Evolutionary conservation across 179 eudicot species (phyloP).

Genomic region (Drosera spatulata): DNA sequence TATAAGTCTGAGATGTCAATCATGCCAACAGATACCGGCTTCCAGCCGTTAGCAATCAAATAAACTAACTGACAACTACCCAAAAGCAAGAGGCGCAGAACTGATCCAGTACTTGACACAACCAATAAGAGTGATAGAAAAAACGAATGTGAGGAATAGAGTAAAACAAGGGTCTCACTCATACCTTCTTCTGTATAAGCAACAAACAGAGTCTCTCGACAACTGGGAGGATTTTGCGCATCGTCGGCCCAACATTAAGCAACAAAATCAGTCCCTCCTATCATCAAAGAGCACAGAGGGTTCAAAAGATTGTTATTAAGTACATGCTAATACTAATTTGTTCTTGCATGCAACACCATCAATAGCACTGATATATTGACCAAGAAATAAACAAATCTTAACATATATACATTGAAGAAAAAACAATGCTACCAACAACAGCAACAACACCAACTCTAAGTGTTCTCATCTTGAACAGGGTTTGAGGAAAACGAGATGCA

Average conservation of each 20-base stretch:
- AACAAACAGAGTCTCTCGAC: constrained; percentile 72
- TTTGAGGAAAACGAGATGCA: too few species aligned
- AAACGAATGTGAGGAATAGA: background rate
- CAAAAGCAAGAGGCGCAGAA: background rate
- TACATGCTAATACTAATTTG: too few species aligned
- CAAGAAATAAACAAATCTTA: too few species aligned
- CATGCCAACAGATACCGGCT: background rate
- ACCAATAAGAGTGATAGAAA: background rate
- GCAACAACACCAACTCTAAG: too few species aligned
- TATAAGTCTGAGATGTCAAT: background rate
- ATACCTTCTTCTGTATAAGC: constrained; percentile 85
- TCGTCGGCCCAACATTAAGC: constrained; percentile 89
- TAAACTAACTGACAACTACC: background rate
- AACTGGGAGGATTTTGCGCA: constrained; percentile 70
- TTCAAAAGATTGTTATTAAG: too few species aligned
- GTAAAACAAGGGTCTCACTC: background rate
- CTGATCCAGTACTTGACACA: background rate
- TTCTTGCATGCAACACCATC: too few species aligned
- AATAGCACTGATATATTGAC: too few species aligned
- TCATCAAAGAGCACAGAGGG: background rate
- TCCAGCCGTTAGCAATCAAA: background rate
- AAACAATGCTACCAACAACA: too few species aligned
- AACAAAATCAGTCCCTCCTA: constrained; percentile 71
- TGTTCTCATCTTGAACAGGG: too few species aligned
- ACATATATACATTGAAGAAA: too few species aligned